Conservation (phyloP, 306 rosid genomes). For the Lotus japonicus region DNA sequence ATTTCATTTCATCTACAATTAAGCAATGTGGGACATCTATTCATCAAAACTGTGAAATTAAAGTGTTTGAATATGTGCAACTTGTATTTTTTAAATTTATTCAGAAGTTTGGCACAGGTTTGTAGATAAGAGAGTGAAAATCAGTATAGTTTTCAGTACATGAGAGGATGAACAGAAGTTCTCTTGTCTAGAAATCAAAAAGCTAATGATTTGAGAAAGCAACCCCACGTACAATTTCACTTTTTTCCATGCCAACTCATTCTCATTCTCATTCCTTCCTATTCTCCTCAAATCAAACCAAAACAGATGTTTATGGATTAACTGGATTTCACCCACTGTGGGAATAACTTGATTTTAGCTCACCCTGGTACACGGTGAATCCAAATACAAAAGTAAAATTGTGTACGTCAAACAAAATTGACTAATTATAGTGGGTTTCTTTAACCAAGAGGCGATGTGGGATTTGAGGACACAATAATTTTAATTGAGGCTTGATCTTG, state of each 20-base stretch:
- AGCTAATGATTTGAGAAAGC: conserved; percentile 38
- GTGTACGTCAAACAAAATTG: too few species aligned
- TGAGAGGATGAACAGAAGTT: conserved; percentile 7
- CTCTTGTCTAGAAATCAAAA: background rate
- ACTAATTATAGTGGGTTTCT: too few species aligned
- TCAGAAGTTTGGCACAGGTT: background rate
- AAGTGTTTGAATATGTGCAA: background rate
- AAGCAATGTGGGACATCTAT: too few species aligned
- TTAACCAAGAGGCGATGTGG: conserved; percentile 25
- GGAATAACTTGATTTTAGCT: too few species aligned
- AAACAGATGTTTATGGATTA: background rate
- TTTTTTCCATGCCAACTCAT: background rate
- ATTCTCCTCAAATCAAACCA: conserved; percentile 16
- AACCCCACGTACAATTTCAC: conserved; percentile 13
- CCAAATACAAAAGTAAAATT: too few species aligned
- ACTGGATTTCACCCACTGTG: conserved; percentile 13
- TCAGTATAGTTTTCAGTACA: background rate
- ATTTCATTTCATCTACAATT: too few species aligned
- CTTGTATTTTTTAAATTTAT: background rate
- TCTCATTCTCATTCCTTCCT: conserved; percentile 11
- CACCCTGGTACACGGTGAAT: too few species aligned
- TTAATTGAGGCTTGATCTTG: conserved; percentile 28
- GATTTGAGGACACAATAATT: conserved; percentile 43
- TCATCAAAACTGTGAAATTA: background rate
- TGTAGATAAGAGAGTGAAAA: background rate